Conservation (phyloP, 768 basidiomycete genomes). For the Mycena maculata region DNA sequence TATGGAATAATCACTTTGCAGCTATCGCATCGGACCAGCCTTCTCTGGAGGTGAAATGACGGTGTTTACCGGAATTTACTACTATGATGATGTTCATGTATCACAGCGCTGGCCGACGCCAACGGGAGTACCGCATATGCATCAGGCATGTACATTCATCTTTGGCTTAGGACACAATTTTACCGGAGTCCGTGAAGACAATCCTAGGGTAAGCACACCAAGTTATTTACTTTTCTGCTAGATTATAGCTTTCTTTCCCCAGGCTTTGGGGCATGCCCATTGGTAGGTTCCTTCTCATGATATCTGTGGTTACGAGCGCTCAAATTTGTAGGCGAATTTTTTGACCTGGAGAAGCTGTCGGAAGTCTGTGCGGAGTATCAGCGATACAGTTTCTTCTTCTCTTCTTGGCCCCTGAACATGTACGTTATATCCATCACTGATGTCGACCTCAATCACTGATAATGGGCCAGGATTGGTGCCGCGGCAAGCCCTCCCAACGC, state of each 20-base stretch:
- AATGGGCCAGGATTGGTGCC: slow-evolving; percentile 27
- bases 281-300: slow-evolving; percentile 53
- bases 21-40: slow-evolving; percentile 79
- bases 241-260: not conserved
- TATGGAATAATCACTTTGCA: slow-evolving; percentile 83
- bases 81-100: not conserved
- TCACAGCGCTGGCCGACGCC: slow-evolving; percentile 66
- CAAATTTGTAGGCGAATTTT: slow-evolving; percentile 66
- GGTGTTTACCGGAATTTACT: not conserved
- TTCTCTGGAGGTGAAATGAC: slow-evolving; percentile 64
- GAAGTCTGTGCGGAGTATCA: slow-evolving; percentile 65
- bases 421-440: slow-evolving; percentile 46
- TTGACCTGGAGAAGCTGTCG: slow-evolving; percentile 75
- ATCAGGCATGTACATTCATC: slow-evolving; percentile 58
- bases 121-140: slow-evolving; percentile 58
- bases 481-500: slow-evolving; percentile 35
- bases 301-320: not conserved
- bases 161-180: not conserved
- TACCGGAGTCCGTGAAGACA: slow-evolving; percentile 53
- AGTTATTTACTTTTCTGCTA: not conserved
- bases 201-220: slow-evolving; percentile 62
- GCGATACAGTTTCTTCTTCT: slow-evolving; percentile 80
- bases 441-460: not conserved
- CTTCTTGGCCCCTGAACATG: slow-evolving; percentile 82
- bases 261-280: slow-evolving; percentile 81